A percentile compares a stretch with the other conserved stretches of the same genome.
These are phyloP conservation scores for Hygrophorus russula DNA, from an alignment of 768 basidiomycete species.

Conservation along the genomic window DNA sequence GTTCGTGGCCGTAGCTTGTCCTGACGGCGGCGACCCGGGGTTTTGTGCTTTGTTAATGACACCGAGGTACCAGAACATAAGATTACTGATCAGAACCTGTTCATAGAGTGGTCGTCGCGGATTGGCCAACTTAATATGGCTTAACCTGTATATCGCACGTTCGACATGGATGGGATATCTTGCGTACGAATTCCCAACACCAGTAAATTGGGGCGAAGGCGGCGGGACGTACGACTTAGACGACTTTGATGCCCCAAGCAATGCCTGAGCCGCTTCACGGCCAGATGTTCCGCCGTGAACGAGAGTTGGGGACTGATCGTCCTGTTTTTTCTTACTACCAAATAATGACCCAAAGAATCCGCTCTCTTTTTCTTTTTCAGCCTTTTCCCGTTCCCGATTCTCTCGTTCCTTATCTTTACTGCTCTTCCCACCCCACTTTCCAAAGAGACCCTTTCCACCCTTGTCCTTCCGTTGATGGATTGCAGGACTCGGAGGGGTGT, in stretches of 20 bases:
- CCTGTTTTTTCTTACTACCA: conserved; percentile 81
- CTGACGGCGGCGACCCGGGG: conserved; percentile 22
- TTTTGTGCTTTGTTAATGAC: conserved; percentile 88
- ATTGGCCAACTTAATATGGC: conserved; percentile 98
- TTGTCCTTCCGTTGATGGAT: conserved; percentile 49
- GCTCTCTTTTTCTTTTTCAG: conserved; percentile 61
- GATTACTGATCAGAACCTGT: conserved; percentile 85
- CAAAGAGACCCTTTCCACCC: conserved; percentile 52
- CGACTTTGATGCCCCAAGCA: conserved; percentile 76
- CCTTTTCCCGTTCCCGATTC: conserved; percentile 35
- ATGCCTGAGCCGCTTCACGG: conserved; percentile 77
- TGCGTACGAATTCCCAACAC: conserved; percentile 39
- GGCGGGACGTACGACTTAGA: conserved; percentile 56
- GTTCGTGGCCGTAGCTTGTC: conserved; percentile 18
- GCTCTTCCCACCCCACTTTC: conserved; percentile 47
- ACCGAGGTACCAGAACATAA: conserved; percentile 99
- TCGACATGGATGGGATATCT: conserved; percentile 99
- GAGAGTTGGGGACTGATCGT: conserved; percentile 30
- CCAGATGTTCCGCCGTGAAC: conserved; percentile 39
- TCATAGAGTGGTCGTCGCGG: conserved; percentile 93
- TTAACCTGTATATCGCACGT: conserved; percentile 91
- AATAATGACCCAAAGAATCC: conserved; percentile 92
- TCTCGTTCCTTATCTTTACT: conserved; percentile 32
- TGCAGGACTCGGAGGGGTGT: conserved; percentile 15
- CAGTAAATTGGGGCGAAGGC: conserved; percentile 42